Base-by-base conservation (phyloP, 495 filamentous ascomycete species). In the Neurospora cerealis region DNA sequence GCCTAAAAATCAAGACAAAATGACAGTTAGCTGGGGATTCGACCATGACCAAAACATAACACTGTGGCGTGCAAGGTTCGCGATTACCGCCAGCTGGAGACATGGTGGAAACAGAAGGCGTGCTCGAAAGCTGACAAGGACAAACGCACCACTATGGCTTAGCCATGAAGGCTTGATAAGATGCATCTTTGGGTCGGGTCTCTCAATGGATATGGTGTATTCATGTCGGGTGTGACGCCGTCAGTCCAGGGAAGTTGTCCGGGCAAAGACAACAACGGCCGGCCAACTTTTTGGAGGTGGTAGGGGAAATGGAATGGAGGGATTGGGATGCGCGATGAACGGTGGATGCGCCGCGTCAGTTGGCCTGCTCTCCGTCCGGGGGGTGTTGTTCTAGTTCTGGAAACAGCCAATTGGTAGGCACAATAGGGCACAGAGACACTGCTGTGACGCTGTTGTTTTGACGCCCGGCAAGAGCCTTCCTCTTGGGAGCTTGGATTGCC, bases 111-210 rank as follows among this genome's bases (percentile, higher is more conserved):
- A 13, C 5, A 15, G 48, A 60, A 32, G 24, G 48, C 24, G 24
- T 60, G 48, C 48, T 60, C 11, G 48, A 21, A 32, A 60, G 24
- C 21, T 32, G 24, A 62, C 54, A 17, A 62, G 54, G 54, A 37
- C 13, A 41, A 46, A 82, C 85, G 75, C 86, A 94, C 93, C 93
- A 85, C 91, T 92, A 86, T 97, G 96, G 70, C 90, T 94, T 73
- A 98, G 89, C 95, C 95, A 98, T 75, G 90, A 88, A 73, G 95
- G 95, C 86, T 95, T 96, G 81, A 97, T 92, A 82, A 97, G 91
- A 85, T 91, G 92, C 95, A 98, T 87, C 74, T 69, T 80, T 34
- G 75, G 28, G 44, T 72, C 41, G 34, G 71, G 39, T 66, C 42
- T 70, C 71, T 41, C 74, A 76, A 74, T 74, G 17, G 69, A 73